Conservation (phyloP, 2,329 filamentous ascomycete species). For the Dryadomyces quercivorus region DNA sequence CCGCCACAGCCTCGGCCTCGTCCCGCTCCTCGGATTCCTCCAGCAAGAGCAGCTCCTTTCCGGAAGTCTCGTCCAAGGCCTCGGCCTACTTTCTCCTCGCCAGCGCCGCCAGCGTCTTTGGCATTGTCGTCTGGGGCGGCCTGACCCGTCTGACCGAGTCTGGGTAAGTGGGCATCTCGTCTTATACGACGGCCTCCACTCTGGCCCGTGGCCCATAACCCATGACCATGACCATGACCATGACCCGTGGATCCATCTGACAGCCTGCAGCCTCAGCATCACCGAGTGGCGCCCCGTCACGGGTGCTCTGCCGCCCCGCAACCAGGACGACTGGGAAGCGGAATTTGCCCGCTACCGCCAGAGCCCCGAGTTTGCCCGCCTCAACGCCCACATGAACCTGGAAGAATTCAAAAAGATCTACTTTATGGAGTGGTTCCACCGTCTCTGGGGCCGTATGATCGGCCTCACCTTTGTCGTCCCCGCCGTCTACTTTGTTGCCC, state of each 20-base stretch:
- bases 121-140: conserved; percentile 90
- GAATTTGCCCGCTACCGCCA: conserved; percentile 89
- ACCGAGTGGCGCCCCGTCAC: conserved; percentile 98
- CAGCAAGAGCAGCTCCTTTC: conserved; percentile 23
- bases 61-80: conserved; percentile 55
- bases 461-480: conserved; percentile 83
- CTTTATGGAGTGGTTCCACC: conserved; percentile 98
- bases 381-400: conserved; percentile 89
- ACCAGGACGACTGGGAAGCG: conserved; percentile 70
- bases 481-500: conserved; percentile 75
- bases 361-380: conserved; percentile 81
- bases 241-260: not conserved
- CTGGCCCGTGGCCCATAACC: not conserved
- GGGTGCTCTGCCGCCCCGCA: conserved; percentile 75
- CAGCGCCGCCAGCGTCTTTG: conserved; percentile 87
- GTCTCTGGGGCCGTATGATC: conserved; percentile 86
- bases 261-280: conserved; percentile 63
- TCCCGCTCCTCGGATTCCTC: conserved; percentile 7
- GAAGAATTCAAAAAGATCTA: conserved; percentile 97
- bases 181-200: not conserved
- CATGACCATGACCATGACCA: too few relatives aligned
- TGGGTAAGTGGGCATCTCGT: conserved; percentile 44
- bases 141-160: conserved; percentile 92
- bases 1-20: not conserved
- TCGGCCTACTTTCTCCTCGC: conserved; percentile 90